Evolutionary conservation across 164 flowering plant species (phyloP), one percentile per base, ranked within the genome.

Genomic region (Dillenia turbinata): DNA sequence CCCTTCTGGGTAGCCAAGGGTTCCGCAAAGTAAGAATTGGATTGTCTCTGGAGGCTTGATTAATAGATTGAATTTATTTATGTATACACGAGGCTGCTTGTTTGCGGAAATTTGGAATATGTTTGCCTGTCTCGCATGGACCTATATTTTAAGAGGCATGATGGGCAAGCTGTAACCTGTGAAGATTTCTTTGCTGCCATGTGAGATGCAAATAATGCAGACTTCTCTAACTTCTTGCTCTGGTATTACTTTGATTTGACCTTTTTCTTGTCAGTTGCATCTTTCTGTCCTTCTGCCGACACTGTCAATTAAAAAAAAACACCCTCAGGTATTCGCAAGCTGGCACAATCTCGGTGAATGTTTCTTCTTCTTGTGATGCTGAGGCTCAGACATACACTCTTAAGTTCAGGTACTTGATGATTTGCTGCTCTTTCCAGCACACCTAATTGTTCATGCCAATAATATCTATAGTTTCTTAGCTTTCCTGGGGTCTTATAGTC

Each of bases 131-230:
- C 76, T 60, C 73, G 97, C 52, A 91, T 88, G 96, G 99, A 94
- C 78, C 86, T 94, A 52, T 91, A 94, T 69, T 94, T 94, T 66
- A 66, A 89, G 76, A 89, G 97, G 74, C 99, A 91, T 70, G 99
- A 94, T 74, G 97, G 96, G 15, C 99, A 94, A 80, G 99, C 99
- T 62, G 99, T 94, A 44, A 89, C 99, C 40, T 94, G 99, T 69
- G 99, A 91, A 83, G 96, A 92, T 60, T 94, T 94, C 71, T 94
- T 66, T 77, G 94, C 97, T 70, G 90, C 99, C 62, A 94, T 94
- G 99, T 69, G 92, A 68, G 99, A 94, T 81, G 96, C 99, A 52
- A 94, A 91, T 77, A 73, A 75, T 79, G 92, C 85, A n/a, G 89
- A n/a, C n/a, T n/a, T 92, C 72, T 84, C 86, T 51, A 94, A 94